Percentiles rank a stretch among this genome's conserved stretches.
Evolutionary conservation across 352 stramenopile genomes (phyloP).

Genomic region (Hyaloperonospora arabidopsidis): DNA sequence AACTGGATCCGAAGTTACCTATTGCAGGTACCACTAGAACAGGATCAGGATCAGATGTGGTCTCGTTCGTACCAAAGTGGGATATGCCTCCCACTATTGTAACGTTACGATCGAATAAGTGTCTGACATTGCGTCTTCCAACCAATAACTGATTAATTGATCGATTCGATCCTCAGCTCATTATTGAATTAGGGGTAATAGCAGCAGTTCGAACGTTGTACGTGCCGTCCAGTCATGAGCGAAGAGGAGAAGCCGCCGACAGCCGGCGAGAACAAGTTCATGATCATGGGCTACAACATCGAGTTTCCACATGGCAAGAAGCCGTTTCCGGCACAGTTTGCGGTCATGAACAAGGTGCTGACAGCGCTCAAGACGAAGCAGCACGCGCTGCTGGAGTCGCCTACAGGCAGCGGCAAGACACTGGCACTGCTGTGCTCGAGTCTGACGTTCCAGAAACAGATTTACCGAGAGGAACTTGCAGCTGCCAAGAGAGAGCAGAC

Average conservation of each 20-base stretch:
- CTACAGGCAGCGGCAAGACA: constrained; percentile 80
- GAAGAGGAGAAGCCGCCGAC: neutral
- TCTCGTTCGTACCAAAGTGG: no score
- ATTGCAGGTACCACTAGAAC: no score
- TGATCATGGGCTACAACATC: constrained; percentile 84
- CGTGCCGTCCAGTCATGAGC: constrained; percentile 9
- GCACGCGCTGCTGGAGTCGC: constrained; percentile 80
- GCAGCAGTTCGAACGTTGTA: no score
- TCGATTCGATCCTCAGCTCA: no score
- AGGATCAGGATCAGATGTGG: no score
- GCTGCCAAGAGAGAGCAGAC: constrained; percentile 8
- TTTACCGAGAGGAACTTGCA: constrained; percentile 32
- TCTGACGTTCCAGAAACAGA: constrained; percentile 69
- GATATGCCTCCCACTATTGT: no score
- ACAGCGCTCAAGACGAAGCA: constrained; percentile 68
- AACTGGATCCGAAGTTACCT: no score
- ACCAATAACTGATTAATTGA: no score
- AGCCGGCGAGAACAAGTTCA: constrained; percentile 12
- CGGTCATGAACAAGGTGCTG: constrained; percentile 84
- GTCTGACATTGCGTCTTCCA: no score
- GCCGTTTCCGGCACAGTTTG: constrained; percentile 78
- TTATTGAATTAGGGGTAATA: no score
- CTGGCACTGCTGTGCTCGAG: constrained; percentile 77
- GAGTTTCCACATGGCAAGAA: constrained; percentile 71
- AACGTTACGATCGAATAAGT: no score